phyloP scores from a whole-genome alignment of 73 alveolate genomes.

The Paramecium sonneborni region DNA sequence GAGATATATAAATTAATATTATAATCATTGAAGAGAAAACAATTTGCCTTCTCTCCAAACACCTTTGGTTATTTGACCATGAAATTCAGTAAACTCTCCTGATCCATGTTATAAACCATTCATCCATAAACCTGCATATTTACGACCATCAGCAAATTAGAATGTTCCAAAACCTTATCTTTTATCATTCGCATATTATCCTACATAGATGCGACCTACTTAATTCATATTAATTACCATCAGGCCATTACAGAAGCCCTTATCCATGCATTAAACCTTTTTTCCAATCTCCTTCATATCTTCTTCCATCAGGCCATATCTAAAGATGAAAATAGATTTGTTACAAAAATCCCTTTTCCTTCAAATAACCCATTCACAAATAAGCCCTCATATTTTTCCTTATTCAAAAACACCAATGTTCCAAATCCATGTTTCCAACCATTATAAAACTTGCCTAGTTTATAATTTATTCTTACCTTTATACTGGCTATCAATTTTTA shows the following conservation, averaged over 20 bases:
- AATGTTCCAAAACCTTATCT: conserved; percentile 48
- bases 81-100: not conserved
- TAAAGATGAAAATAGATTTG: not conserved
- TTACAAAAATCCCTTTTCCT: conserved; percentile 13
- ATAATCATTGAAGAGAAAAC: not conserved
- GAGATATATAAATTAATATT: conserved; percentile 52
- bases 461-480: not conserved
- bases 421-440: conserved; percentile 9
- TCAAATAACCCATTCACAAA: not conserved
- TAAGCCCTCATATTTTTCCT: not conserved
- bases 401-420: not conserved
- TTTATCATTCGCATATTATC: not conserved
- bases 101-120: conserved; percentile 37
- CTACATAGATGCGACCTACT: conserved; percentile 1
- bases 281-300: conserved; percentile 45
- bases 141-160: conserved; percentile 26
- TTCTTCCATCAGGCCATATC: conserved; percentile 52
- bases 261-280: conserved; percentile 31
- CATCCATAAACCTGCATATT: conserved; percentile 14
- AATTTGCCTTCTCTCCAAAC: conserved; percentile 32
- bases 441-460: not conserved
- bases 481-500: not conserved
- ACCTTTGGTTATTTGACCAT: conserved; percentile 16
- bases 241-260: conserved; percentile 13
- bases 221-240: not conserved